phyloP scores from a whole-genome alignment of 1,284 basidiomycete genomes.

The Ustilago esculenta region DNA sequence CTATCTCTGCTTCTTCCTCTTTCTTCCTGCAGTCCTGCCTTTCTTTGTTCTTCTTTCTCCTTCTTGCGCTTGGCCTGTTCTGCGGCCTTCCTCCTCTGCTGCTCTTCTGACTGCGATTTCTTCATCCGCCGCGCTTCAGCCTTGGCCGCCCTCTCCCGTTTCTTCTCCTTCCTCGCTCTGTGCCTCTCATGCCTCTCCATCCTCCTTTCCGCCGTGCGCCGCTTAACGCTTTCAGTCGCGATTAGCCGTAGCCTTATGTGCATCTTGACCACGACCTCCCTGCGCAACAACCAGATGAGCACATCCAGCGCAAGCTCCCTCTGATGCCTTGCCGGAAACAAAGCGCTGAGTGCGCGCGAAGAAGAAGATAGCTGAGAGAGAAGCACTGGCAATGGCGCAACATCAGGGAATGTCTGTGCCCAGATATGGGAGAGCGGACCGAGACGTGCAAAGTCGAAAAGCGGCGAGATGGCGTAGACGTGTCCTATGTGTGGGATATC shows the following conservation, averaged over 20 bases:
- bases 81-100: constrained; percentile 18
- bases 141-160: constrained; percentile 17
- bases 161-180: constrained; percentile 21
- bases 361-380: constrained; percentile 48
- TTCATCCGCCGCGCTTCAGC: constrained; percentile 23
- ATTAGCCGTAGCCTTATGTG: constrained; percentile 86
- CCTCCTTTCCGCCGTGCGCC: constrained; percentile 60
- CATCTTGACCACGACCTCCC: constrained; percentile 83
- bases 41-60: neutral
- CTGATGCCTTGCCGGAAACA: constrained; percentile 42
- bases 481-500: constrained; percentile 86
- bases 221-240: constrained; percentile 80
- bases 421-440: constrained; percentile 75
- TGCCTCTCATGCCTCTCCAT: constrained; percentile 31
- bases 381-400: constrained; percentile 73
- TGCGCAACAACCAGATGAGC: constrained; percentile 90
- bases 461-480: constrained; percentile 74
- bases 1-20: constrained; percentile 43
- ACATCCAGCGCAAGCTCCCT: constrained; percentile 77
- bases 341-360: constrained; percentile 35
- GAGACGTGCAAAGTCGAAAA: constrained; percentile 70
- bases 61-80: constrained; percentile 7
- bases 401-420: constrained; percentile 74
- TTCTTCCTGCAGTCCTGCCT: constrained; percentile 6
- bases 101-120: constrained; percentile 27